Percentiles rank a stretch among this genome's conserved stretches.
phyloP scores from a whole-genome alignment of 495 filamentous ascomycete species.

The Pyronema omphalodes region DNA sequence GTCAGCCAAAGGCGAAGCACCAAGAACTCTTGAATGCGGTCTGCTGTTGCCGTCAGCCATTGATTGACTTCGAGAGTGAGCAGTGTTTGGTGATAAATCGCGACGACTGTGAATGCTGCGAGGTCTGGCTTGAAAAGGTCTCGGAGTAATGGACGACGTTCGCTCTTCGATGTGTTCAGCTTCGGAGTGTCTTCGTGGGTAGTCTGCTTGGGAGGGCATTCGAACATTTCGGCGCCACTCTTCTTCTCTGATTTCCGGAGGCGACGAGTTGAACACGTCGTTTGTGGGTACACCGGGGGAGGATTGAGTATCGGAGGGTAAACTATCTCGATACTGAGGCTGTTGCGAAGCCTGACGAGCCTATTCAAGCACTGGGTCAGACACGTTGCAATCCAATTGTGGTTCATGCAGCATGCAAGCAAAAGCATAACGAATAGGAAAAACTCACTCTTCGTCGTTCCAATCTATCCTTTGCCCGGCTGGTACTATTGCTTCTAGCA shows the following conservation, averaged over 20 bases:
- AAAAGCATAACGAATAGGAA: background rate
- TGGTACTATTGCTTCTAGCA: conserved; percentile 32
- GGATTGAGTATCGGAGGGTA: conserved; percentile 20
- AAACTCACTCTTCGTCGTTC: conserved; percentile 35
- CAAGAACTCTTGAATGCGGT: conserved; percentile 7
- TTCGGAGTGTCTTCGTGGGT: conserved; percentile 19
- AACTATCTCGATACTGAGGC: conserved; percentile 16
- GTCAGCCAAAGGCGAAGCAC: conserved; percentile 11
- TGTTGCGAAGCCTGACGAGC: conserved; percentile 14
- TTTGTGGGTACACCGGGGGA: conserved; percentile 5
- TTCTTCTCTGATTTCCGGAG: background rate
- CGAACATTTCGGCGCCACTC: background rate
- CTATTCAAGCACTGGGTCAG: conserved; percentile 4
- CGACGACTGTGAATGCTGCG: conserved; percentile 16
- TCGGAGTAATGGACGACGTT: conserved; percentile 11
- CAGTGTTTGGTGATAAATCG: conserved; percentile 13
- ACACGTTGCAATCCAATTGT: background rate
- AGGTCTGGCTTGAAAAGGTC: conserved; percentile 15
- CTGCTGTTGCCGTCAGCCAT: conserved; percentile 16
- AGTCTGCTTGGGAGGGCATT: conserved; percentile 8
- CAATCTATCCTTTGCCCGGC: conserved; percentile 15
- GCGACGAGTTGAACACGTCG: conserved; percentile 3
- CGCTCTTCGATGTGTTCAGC: conserved; percentile 10
- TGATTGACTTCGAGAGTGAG: conserved; percentile 17
- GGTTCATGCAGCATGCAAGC: background rate